These are phyloP conservation scores for Aspergillus pseudoviridinutans DNA, from an alignment of 2,329 filamentous ascomycete genomes.

Conservation along the genomic window DNA sequence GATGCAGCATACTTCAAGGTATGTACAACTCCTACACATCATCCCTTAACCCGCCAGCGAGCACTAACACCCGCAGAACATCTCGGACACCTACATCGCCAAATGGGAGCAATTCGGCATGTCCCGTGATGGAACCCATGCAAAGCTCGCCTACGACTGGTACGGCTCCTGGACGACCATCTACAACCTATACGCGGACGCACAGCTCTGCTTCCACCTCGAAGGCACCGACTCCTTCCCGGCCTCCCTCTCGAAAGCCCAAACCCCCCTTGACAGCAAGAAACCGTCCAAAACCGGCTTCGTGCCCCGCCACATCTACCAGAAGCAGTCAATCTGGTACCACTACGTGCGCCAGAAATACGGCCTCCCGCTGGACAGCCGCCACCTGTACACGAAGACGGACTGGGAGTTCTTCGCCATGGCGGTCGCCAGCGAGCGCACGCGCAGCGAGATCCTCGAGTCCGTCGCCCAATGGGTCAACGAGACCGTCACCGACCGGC, in stretches of 20 bases:
- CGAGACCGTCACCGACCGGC: slow-evolving; percentile 71
- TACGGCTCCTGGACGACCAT: slow-evolving; percentile 79
- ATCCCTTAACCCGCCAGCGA: background rate
- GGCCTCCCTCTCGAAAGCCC: slow-evolving; percentile 13
- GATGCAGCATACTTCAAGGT: slow-evolving; percentile 58
- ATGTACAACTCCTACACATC: background rate
- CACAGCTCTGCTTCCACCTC: slow-evolving; percentile 74
- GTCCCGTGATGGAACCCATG: slow-evolving; percentile 65
- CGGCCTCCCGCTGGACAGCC: slow-evolving; percentile 75
- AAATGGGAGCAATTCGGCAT: slow-evolving; percentile 71
- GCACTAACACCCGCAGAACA: slow-evolving; percentile 39
- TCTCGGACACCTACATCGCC: slow-evolving; percentile 62
- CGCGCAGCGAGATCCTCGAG: slow-evolving; percentile 67
- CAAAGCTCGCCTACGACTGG: slow-evolving; percentile 75
- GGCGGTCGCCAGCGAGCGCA: slow-evolving; percentile 66
- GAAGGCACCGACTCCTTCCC: slow-evolving; percentile 38
- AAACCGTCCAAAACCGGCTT: slow-evolving; percentile 46
- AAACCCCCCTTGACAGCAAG: slow-evolving; percentile 18
- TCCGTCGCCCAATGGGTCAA: slow-evolving; percentile 78
- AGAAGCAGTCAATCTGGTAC: slow-evolving; percentile 78
- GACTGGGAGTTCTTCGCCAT: slow-evolving; percentile 92
- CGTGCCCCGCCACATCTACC: slow-evolving; percentile 72
- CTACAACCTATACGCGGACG: slow-evolving; percentile 81
- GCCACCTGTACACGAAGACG: slow-evolving; percentile 81
- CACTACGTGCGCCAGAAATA: slow-evolving; percentile 73